phyloP scores from a whole-genome alignment of 2,329 filamentous ascomycete species.

The Aspergillus carbonarius region DNA sequence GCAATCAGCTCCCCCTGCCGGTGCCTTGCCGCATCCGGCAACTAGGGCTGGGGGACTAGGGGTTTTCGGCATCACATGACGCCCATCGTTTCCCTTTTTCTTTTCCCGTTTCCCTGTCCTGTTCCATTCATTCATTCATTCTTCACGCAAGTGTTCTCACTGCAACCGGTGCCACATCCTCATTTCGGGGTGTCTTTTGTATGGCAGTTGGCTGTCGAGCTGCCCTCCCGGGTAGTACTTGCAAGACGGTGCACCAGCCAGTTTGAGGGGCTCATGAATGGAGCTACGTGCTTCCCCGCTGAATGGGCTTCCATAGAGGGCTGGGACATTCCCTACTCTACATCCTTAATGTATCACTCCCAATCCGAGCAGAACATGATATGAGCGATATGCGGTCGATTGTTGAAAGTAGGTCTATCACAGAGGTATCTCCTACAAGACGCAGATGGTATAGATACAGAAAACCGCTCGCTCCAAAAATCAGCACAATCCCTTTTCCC shows the following conservation, averaged over 20 bases:
- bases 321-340: slow-evolving; percentile 37
- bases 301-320: slow-evolving; percentile 49
- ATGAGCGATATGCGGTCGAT: not conserved
- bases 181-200: not conserved
- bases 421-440: not conserved
- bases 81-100: not conserved
- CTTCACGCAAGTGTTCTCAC: slow-evolving; percentile 30
- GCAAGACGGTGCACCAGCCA: slow-evolving; percentile 44
- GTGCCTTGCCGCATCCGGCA: not conserved
- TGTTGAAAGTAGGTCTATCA: not conserved
- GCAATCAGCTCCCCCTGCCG: not conserved
- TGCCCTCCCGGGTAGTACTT: slow-evolving; percentile 28
- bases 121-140: slow-evolving; percentile 18
- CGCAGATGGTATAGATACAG: no score
- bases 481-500: not conserved
- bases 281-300: slow-evolving; percentile 22
- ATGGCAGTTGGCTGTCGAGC: slow-evolving; percentile 31
- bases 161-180: slow-evolving; percentile 28
- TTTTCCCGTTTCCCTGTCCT: slow-evolving; percentile 17
- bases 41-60: not conserved
- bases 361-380: no score
- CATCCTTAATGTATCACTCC: not conserved
- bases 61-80: slow-evolving; percentile 13
- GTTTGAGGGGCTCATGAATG: slow-evolving; percentile 49
- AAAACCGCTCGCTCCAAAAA: not conserved